Evolutionary conservation across 140 eudicot species (phyloP).

Genomic region (Senecio squalidus): DNA sequence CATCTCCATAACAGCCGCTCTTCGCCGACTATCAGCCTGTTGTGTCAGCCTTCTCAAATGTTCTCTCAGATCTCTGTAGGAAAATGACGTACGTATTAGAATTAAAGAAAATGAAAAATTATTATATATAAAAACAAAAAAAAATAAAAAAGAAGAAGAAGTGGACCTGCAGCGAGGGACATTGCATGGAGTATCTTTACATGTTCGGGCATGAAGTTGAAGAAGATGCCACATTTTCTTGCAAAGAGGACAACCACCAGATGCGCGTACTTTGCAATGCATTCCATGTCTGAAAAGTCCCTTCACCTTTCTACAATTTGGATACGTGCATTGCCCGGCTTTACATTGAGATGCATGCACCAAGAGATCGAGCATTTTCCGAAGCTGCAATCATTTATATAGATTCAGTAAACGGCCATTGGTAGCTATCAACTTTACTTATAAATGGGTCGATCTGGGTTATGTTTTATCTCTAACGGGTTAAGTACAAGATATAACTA

Average conservation of each 20-base stretch:
- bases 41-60: conserved; percentile 71
- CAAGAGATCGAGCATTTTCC: conserved; percentile 93
- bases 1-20: conserved; percentile 94
- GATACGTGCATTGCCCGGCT: conserved; percentile 64
- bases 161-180: conserved; percentile 92
- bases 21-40: conserved; percentile 78
- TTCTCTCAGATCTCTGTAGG: conserved; percentile 78
- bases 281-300: conserved; percentile 94
- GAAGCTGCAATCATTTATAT: conserved; percentile 60
- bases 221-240: conserved; percentile 96
- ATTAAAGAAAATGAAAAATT: too few species aligned
- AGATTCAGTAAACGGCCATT: too few species aligned
- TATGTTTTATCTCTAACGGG: neutral
- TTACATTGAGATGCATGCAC: conserved; percentile 92
- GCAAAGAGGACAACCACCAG: conserved; percentile 86
- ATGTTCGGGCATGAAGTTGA: conserved; percentile 90
- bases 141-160: neutral
- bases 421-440: too few species aligned
- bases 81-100: too few species aligned
- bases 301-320: conserved; percentile 86
- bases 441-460: neutral
- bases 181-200: conserved; percentile 75
- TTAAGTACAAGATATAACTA: neutral
- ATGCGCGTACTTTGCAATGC: conserved; percentile 69
- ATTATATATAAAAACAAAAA: neutral